These are phyloP conservation scores for Lepidium aucheri DNA, from an alignment of 345 rosid genomes.

Conservation along the genomic window DNA sequence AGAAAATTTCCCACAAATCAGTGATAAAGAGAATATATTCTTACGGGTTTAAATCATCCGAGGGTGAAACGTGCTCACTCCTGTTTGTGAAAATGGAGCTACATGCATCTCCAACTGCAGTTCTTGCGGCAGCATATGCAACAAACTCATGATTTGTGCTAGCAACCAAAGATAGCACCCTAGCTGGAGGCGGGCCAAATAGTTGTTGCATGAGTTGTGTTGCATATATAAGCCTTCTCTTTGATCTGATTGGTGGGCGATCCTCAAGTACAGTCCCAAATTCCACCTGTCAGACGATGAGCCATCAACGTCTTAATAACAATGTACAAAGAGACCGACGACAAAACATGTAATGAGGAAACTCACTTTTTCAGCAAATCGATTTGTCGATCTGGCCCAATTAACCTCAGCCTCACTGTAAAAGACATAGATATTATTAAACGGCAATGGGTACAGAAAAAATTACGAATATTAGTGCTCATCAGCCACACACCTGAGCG, in stretches of 20 bases:
- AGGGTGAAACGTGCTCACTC: constrained; percentile 25
- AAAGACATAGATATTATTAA: background rate
- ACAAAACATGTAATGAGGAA: constrained; percentile 8
- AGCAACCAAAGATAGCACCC: constrained; percentile 39
- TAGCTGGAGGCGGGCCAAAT: constrained; percentile 45
- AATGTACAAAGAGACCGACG: background rate
- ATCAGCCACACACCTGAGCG: constrained; percentile 47
- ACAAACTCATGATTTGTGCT: constrained; percentile 43
- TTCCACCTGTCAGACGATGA: constrained; percentile 47
- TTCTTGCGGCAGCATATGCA: constrained; percentile 42
- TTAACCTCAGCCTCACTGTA: constrained; percentile 63
- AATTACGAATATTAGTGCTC: background rate
- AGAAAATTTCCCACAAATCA: background rate
- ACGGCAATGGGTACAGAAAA: background rate
- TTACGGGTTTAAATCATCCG: constrained; percentile 45
- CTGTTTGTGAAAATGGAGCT: constrained; percentile 27
- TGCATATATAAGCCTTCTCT: constrained; percentile 70
- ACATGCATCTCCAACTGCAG: constrained; percentile 71
- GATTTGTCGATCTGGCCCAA: constrained; percentile 59
- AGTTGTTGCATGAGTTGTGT: constrained; percentile 78
- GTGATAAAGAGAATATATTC: constrained; percentile 7
- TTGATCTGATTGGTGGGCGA: constrained; percentile 41
- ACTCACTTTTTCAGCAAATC: constrained; percentile 65
- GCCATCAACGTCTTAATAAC: constrained; percentile 8
- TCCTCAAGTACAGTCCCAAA: constrained; percentile 51